These are phyloP conservation scores for Wallemia ichthyophaga DNA, from an alignment of 1,284 basidiomycete genomes.

Conservation along the genomic window DNA sequence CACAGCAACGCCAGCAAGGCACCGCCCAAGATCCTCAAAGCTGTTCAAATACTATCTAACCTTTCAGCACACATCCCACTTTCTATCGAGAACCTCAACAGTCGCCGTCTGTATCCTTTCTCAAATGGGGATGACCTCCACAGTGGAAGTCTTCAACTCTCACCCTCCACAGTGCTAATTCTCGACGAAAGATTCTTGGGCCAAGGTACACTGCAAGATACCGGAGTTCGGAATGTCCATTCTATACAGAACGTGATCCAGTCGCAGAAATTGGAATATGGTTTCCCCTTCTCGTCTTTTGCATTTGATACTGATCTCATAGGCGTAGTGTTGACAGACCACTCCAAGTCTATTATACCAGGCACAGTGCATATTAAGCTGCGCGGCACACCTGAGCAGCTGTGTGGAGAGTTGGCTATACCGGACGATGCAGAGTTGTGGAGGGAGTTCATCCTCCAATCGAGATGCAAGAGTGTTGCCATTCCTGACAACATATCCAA, in stretches of 20 bases:
- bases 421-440: neutral
- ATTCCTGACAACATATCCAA: neutral
- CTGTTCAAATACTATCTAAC: neutral
- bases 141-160: slow-evolving; percentile 41
- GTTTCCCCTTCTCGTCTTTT: slow-evolving; percentile 46
- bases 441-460: neutral
- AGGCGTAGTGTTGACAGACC: slow-evolving; percentile 32
- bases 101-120: slow-evolving; percentile 14
- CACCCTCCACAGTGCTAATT: slow-evolving; percentile 29
- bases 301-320: slow-evolving; percentile 41
- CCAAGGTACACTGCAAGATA: slow-evolving; percentile 33
- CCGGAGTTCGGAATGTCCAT: slow-evolving; percentile 36
- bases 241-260: slow-evolving; percentile 36
- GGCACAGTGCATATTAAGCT: neutral
- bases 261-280: slow-evolving; percentile 38
- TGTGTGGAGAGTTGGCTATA: neutral
- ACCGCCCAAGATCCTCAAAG: neutral
- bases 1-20: neutral
- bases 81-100: slow-evolving; percentile 23
- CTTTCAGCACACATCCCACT: slow-evolving; percentile 12
- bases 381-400: neutral
- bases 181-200: slow-evolving; percentile 34
- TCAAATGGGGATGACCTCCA: slow-evolving; percentile 39
- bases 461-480: neutral
- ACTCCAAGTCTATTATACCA: slow-evolving; percentile 10